Evolutionary conservation across 345 rosid species (phyloP), one percentile per base, ranked within the genome.

Genomic region (Aethionema arabicum): DNA sequence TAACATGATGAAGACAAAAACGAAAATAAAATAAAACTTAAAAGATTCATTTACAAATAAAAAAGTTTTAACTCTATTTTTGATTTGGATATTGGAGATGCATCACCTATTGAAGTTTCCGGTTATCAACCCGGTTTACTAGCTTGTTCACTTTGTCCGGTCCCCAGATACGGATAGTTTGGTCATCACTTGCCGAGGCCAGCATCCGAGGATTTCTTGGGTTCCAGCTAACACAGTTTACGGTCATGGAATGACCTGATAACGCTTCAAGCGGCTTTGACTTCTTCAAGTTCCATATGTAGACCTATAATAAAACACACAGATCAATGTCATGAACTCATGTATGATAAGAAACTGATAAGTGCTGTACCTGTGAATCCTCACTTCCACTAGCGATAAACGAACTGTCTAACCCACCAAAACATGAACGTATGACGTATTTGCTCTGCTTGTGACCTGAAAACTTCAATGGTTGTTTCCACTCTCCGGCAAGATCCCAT

Each of bases 321-420:
- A 52, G 2, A 64, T 44, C 65, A 51, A 43, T 37, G 32, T 51
- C 66, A 36, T 1, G 33, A 41, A 35, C 52, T 41, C 13, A 5
- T 16, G 0, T 13, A 21, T 21, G 27, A 21, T 21, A 21, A 21
- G 27, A 21, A 21, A 21, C 27, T 21, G 27, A 29, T 5, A 63
- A 41, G 63, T 50, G 49, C 44, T n/a, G 32, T 77, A 87, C 98
- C 85, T 82, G 78, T 7, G 93, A 80, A 77, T 83, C 73, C 72
- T 92, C 95, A 38, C 95, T 89, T 61, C 96, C 96, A 66, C 93
- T 89, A 71, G 96, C 96, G 11, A 92, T 85, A 60, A 86, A 92
- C 35, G 83, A 70, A 69, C 86, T 76, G 52, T 82, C 70, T 59
- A 82, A 62, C 52, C 98, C 98, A 72, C 96, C 95, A 62, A 92